Evolutionary conservation across 148 eudicot genomes (phyloP).

Genomic region (Persicaria tinctoria): DNA sequence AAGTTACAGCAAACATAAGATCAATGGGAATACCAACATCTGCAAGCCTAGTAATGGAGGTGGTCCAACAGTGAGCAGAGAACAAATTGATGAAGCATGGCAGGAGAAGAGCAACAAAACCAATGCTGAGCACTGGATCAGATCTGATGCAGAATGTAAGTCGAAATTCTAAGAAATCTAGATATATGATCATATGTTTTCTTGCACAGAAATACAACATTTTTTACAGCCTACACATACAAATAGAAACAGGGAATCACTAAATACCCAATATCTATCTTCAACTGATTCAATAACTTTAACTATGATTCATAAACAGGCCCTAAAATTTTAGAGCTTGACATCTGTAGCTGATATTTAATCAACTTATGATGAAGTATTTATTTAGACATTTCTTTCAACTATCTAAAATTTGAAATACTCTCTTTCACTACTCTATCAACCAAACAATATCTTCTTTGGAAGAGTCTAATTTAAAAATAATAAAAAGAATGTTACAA

Average conservation of each 20-base stretch:
- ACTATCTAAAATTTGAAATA: no score
- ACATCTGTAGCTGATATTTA: no score
- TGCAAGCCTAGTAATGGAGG: neutral
- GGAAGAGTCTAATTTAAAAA: no score
- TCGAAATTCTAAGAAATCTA: neutral
- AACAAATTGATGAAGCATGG: conserved; percentile 14
- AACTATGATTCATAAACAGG: no score
- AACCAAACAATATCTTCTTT: no score
- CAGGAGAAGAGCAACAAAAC: conserved; percentile 16
- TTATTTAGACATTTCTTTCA: no score
- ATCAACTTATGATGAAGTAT: no score
- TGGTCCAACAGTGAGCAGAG: neutral
- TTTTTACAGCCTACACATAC: neutral
- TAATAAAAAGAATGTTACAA: no score
- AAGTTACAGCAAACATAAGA: conserved; percentile 21
- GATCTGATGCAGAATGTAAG: conserved; percentile 75
- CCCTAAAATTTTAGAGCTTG: no score
- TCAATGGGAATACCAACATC: conserved; percentile 12
- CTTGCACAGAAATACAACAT: neutral
- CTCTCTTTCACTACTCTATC: no score
- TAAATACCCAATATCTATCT: no score
- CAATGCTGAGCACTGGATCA: conserved; percentile 60
- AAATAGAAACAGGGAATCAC: neutral
- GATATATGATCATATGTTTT: conserved; percentile 11
- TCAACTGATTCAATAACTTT: no score